Conservation (phyloP, 1,284 basidiomycete species). For the Singerocomus inundabilis region DNA sequence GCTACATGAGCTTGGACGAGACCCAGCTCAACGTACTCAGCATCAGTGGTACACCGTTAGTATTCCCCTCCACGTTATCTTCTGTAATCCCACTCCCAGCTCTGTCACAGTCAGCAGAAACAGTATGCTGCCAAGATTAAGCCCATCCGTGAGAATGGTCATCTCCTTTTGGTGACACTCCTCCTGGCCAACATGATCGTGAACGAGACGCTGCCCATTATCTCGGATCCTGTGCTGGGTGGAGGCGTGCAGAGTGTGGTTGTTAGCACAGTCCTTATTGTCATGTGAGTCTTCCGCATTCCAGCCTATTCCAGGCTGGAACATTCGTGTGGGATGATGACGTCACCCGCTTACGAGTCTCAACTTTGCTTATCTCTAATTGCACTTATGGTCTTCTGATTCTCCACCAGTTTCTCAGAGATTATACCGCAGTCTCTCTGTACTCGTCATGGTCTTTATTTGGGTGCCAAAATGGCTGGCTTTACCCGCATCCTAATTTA, state of each 20-base stretch:
- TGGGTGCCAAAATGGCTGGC: conserved; percentile 88
- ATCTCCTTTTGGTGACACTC: conserved; percentile 80
- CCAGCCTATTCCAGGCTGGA: too few species aligned
- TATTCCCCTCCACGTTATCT: conserved; percentile 11
- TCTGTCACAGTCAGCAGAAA: conserved; percentile 61
- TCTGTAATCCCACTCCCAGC: neutral
- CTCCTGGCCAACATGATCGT: conserved; percentile 87
- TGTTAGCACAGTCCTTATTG: conserved; percentile 82
- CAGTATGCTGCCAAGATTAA: conserved; percentile 82
- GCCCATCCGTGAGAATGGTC: conserved; percentile 84
- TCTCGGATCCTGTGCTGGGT: conserved; percentile 84
- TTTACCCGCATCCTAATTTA: conserved; percentile 73
- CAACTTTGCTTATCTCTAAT: too few species aligned
- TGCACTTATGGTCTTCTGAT: too few species aligned
- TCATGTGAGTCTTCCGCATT: conserved; percentile 58
- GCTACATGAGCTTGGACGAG: conserved; percentile 92
- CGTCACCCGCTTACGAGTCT: too few species aligned
- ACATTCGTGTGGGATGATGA: too few species aligned
- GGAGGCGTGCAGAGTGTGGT: conserved; percentile 81
- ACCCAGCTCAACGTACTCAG: conserved; percentile 88
- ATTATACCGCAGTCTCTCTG: conserved; percentile 91
- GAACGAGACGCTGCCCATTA: conserved; percentile 90
- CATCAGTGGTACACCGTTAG: conserved; percentile 78
- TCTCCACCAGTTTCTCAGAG: conserved; percentile 70
- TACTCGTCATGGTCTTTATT: conserved; percentile 87